Conservation (phyloP, 2,329 filamentous ascomycete species). For the Cyphellophora attinorum region DNA sequence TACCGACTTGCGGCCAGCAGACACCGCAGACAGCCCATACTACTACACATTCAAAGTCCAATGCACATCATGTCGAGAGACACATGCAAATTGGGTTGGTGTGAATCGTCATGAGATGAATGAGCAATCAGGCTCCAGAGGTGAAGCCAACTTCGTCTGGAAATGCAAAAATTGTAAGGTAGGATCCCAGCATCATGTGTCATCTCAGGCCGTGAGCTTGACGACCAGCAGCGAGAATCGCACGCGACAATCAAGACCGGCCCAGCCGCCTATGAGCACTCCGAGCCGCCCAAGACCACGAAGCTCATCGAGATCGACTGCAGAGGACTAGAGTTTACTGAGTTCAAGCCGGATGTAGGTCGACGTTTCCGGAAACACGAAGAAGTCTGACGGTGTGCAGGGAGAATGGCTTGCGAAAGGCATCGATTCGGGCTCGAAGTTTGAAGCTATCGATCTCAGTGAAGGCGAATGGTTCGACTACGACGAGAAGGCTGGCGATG, state of each 20-base stretch:
- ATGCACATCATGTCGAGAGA: conserved; percentile 94
- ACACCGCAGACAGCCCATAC: conserved; percentile 74
- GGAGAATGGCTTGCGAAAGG: conserved; percentile 87
- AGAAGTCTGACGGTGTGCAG: conserved; percentile 31
- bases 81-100: conserved; percentile 74
- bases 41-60: conserved; percentile 98
- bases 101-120: conserved; percentile 85
- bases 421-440: conserved; percentile 69
- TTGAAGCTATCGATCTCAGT: conserved; percentile 67
- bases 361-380: neutral
- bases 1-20: conserved; percentile 76
- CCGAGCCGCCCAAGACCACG: conserved; percentile 62
- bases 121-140: conserved; percentile 83
- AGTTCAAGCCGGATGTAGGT: conserved; percentile 79
- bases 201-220: neutral
- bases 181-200: neutral
- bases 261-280: conserved; percentile 61
- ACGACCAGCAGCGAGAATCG: conserved; percentile 57
- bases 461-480: conserved; percentile 99
- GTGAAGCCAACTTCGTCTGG: conserved; percentile 99
- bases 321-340: conserved; percentile 80
- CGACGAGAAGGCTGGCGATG: conserved; percentile 83
- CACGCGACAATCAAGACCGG: conserved; percentile 73
- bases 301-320: conserved; percentile 89
- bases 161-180: conserved; percentile 98